Evolutionary conservation across 2,329 filamentous ascomycete genomes (phyloP).

Genomic region (Calycina herbarum): DNA sequence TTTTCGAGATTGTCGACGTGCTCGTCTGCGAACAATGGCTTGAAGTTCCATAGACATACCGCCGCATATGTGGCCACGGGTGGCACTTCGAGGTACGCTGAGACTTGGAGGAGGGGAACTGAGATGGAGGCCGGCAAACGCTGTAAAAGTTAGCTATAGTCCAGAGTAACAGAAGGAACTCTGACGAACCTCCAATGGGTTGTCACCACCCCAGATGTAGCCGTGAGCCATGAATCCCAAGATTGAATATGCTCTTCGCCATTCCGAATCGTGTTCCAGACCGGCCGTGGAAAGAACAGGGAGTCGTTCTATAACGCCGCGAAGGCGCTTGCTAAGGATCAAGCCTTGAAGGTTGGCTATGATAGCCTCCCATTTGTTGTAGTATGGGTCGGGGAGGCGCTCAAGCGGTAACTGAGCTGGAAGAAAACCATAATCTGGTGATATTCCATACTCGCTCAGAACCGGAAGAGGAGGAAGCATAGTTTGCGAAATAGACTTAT

Average conservation of each 20-base stretch:
- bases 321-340: slow-evolving; percentile 80
- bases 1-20: slow-evolving; percentile 82
- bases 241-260: slow-evolving; percentile 88
- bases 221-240: slow-evolving; percentile 90
- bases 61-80: slow-evolving; percentile 93
- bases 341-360: slow-evolving; percentile 83
- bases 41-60: slow-evolving; percentile 95
- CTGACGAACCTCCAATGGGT: slow-evolving; percentile 65
- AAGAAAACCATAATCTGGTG: slow-evolving; percentile 79
- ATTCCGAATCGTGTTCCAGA: slow-evolving; percentile 82
- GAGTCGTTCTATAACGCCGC: slow-evolving; percentile 75
- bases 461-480: slow-evolving; percentile 60
- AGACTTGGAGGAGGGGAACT: slow-evolving; percentile 76
- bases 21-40: slow-evolving; percentile 83
- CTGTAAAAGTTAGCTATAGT: slow-evolving; percentile 30
- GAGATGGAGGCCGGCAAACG: slow-evolving; percentile 78
- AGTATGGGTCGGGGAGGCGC: slow-evolving; percentile 83
- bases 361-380: slow-evolving; percentile 90
- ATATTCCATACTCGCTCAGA: slow-evolving; percentile 78
- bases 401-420: slow-evolving; percentile 78
- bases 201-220: slow-evolving; percentile 94
- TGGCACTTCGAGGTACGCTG: slow-evolving; percentile 77
- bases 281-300: slow-evolving; percentile 81
- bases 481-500: slow-evolving; percentile 21
- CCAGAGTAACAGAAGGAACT: neutral